Base-by-base conservation (phyloP, 495 filamentous ascomycete species). In the Aspergillus avenaceus region DNA sequence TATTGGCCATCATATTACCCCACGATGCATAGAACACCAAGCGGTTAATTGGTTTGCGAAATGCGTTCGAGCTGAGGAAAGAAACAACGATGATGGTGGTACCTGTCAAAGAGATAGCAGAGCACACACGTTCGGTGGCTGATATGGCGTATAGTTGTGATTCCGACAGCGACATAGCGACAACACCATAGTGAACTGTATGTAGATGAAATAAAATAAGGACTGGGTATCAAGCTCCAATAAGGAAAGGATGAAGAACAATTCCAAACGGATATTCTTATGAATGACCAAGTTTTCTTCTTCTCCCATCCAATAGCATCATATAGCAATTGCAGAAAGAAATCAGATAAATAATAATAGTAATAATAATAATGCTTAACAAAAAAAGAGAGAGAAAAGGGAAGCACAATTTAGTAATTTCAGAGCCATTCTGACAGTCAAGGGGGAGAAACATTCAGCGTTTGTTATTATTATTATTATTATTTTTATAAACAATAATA, bases 11-110 rank as follows among this genome's bases (percentile, higher is more conserved):
- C 28, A 92, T 74, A 58, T 96, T 96, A 27, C 89, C 90, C 59
- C 90, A 88, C 4, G 84, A 85, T 2, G 90, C 90, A 60, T 84
- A 91, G 65, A 95, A 95, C 8, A 92, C 81, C 4, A 96, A 72
- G 3, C 90, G 80, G 58, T 95, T 95, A 69, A 96, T 91, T n/a
- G 90, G 88, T 67, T 91, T 91, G 50, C 85, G 70, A 32, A 74
- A 74, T 1, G 62, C 56, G 2, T 49, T 47, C 4, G 68, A 72
- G 13, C 70, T 52, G 13, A 81, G 62, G 54, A 90, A 95, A 27
- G 90, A 91, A 43, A 75, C 49, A 26, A 93, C 79, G 44, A 95
- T 85, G 62, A 93, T 84, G 37, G 82, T 53, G 23, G 84, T 86
- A 40, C 88, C 88, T 3, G 85, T 12, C 3, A 96, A 60, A 0